Conservation (phyloP, 306 rosid genomes). For the Datisca glomerata region DNA sequence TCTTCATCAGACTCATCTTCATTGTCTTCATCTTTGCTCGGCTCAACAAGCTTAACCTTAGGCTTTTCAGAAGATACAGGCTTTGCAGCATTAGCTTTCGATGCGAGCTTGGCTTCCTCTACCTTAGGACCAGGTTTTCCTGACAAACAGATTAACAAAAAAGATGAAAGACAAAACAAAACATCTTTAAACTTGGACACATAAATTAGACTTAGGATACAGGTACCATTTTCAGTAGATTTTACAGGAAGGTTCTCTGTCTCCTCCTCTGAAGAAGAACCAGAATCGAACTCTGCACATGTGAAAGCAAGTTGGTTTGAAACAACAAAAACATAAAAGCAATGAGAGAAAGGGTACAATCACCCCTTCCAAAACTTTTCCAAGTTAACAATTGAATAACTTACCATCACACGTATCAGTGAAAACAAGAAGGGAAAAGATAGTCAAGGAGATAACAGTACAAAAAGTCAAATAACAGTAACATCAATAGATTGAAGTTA, state of each 20-base stretch:
- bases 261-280: too few species aligned
- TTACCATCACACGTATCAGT: conserved; percentile 32
- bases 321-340: background rate
- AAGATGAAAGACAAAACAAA: background rate
- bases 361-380: too few species aligned
- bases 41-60: conserved; percentile 46
- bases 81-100: conserved; percentile 27
- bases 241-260: conserved; percentile 21
- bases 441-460: conserved; percentile 22
- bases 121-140: conserved; percentile 29
- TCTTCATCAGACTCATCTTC: conserved; percentile 30
- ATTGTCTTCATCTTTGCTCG: conserved; percentile 24
- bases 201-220: too few species aligned
- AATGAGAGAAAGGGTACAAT: background rate
- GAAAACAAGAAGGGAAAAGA: conserved; percentile 14
- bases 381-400: background rate
- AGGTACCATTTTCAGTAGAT: background rate
- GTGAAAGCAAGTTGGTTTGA: background rate
- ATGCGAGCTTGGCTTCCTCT: conserved; percentile 11
- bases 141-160: conserved; percentile 3
- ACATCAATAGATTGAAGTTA: too few species aligned
- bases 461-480: too few species aligned
- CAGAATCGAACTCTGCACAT: conserved; percentile 18
- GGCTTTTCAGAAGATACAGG: conserved; percentile 27
- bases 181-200: background rate